Conservation (phyloP, 805 yeast genomes). For the Barnettozyma pratensis region DNA sequence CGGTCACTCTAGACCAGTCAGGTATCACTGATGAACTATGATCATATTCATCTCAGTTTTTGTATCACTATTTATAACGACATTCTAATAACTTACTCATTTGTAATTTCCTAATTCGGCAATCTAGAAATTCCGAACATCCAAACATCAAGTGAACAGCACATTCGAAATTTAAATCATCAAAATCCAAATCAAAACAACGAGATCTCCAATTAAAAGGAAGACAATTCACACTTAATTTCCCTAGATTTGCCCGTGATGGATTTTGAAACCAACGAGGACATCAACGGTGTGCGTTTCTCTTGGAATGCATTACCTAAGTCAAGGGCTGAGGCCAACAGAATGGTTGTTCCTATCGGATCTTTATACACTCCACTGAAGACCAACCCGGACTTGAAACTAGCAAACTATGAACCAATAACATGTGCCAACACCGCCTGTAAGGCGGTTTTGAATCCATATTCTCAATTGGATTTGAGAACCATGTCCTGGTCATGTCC, state of each 20-base stretch:
- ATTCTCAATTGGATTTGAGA: constrained; percentile 71
- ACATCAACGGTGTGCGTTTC: constrained; percentile 66
- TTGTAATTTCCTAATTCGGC: no score
- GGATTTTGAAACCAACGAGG: constrained; percentile 60
- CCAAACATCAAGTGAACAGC: constrained; percentile 8
- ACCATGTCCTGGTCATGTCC: constrained; percentile 84
- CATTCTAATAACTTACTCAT: no score
- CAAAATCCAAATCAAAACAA: not conserved
- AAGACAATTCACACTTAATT: not conserved
- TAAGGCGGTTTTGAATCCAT: constrained; percentile 83
- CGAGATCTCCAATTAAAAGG: not conserved
- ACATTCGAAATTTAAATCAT: constrained; percentile 1
- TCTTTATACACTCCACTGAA: constrained; percentile 93
- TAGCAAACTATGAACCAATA: constrained; percentile 83
- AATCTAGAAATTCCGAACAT: not conserved
- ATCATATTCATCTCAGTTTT: not conserved
- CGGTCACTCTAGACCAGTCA: constrained; percentile 16
- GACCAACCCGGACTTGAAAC: constrained; percentile 66
- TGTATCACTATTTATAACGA: not conserved
- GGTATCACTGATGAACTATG: constrained; percentile 14
- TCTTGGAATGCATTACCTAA: constrained; percentile 87
- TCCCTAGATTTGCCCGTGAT: constrained; percentile 6
- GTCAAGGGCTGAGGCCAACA: constrained; percentile 81
- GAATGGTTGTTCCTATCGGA: constrained; percentile 92
- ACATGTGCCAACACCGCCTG: constrained; percentile 73